Percentiles rank a stretch among this genome's conserved stretches.
These are phyloP conservation scores for Pyrenula aspistea DNA, from an alignment of 495 filamentous ascomycete genomes.

Conservation along the genomic window DNA sequence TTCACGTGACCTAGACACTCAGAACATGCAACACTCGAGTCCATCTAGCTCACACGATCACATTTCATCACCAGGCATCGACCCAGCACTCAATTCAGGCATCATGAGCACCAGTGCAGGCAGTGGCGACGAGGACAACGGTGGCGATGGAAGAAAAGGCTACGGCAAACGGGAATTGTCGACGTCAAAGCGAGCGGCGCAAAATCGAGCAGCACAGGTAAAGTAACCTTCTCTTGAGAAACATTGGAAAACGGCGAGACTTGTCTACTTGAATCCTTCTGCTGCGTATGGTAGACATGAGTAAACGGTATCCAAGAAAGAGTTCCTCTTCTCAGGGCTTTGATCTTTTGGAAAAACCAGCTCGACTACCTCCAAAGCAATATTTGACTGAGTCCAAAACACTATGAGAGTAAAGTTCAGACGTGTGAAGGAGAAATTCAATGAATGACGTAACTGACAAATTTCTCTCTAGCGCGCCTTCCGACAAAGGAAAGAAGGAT, in stretches of 20 bases:
- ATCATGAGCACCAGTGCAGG: background rate
- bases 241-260: too few relatives aligned
- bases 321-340: too few relatives aligned
- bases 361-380: too few relatives aligned
- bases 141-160: constrained; percentile 29
- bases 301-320: too few relatives aligned
- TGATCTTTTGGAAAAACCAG: too few relatives aligned
- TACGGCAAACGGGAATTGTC: constrained; percentile 80
- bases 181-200: constrained; percentile 88
- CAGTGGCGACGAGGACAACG: constrained; percentile 1
- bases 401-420: too few relatives aligned
- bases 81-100: background rate
- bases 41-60: background rate
- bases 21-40: background rate
- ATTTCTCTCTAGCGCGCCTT: constrained; percentile 69
- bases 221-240: constrained; percentile 13
- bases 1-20: background rate
- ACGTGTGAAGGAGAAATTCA: too few relatives aligned
- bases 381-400: too few relatives aligned
- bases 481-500: constrained; percentile 92
- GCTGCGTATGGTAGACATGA: too few relatives aligned
- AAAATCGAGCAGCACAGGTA: constrained; percentile 96
- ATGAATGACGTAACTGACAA: too few relatives aligned
- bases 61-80: background rate
- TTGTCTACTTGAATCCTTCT: too few relatives aligned